A percentile compares a stretch with the other conserved stretches of the same genome.
These are phyloP conservation scores for Chaetomium globosum DNA, from an alignment of 2,329 filamentous ascomycete genomes.

Conservation along the genomic window DNA sequence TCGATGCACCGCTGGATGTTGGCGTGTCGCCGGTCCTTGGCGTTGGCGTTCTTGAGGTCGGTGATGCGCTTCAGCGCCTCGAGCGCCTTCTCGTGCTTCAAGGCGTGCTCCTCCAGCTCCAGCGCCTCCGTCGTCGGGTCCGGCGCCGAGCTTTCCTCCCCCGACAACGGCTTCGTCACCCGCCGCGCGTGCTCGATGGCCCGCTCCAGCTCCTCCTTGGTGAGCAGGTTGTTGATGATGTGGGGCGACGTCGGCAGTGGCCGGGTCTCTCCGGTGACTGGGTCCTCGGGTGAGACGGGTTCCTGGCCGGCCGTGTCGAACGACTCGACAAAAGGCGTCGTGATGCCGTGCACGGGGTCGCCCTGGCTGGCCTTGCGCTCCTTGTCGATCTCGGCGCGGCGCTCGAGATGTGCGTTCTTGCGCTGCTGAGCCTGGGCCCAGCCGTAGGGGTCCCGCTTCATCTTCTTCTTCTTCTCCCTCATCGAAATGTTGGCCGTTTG, in stretches of 20 bases:
- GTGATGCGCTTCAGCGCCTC: slow-evolving; percentile 81
- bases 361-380: slow-evolving; percentile 68
- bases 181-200: slow-evolving; percentile 68
- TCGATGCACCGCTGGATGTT: slow-evolving; percentile 85
- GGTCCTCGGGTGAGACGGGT: slow-evolving; percentile 44
- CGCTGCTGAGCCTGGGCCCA: slow-evolving; percentile 79
- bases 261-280: slow-evolving; percentile 48
- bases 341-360: slow-evolving; percentile 75
- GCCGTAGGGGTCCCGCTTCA: slow-evolving; percentile 78
- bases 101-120: slow-evolving; percentile 50
- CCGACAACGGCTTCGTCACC: slow-evolving; percentile 62
- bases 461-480: slow-evolving; percentile 65
- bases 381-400: slow-evolving; percentile 68
- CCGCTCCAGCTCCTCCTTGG: slow-evolving; percentile 64
- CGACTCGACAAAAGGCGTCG: slow-evolving; percentile 81
- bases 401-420: slow-evolving; percentile 78
- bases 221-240: slow-evolving; percentile 76
- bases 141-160: slow-evolving; percentile 40
- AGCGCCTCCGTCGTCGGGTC: slow-evolving; percentile 46
- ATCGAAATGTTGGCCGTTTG: slow-evolving; percentile 66
- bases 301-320: slow-evolving; percentile 67
- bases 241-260: slow-evolving; percentile 52
- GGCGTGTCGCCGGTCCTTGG: slow-evolving; percentile 75
- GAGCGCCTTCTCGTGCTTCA: slow-evolving; percentile 67
- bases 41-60: slow-evolving; percentile 73